Base-by-base conservation (phyloP, 176 grass and related monocot species). In the Eragrostis curvula region DNA sequence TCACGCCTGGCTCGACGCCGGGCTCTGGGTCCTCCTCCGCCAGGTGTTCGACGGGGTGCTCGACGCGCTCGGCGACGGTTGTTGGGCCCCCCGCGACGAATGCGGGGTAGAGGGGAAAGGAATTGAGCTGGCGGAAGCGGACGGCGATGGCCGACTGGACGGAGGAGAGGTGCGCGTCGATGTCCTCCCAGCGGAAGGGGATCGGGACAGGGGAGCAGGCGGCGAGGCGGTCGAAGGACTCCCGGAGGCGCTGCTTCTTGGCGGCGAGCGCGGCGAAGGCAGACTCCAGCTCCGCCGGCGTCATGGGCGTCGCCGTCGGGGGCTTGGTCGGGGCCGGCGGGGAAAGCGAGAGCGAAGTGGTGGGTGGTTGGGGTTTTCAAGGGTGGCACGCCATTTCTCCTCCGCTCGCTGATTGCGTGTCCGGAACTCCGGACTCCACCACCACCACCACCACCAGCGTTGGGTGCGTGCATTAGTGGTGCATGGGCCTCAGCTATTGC, bases 111-210 rank as follows among this genome's bases (percentile, higher is more conserved):
- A 2, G 23, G 23, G 74, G 23, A 23, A 18, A 7, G 28, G 64
- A 7, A 32, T 53, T 42, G 80, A 68, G 44, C 30, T 58, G 42
- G 53, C 42, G 18, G 81, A 85, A 78, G 40, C 57, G 66, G n/a
- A 8, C 28, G 55, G 62, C 18, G 23, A 60, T 4, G 57, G 57
- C 4, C 75, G 57, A 24, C 49, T 79, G 63, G 42, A 91, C 15
- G 83, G 89, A 50, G 24, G 85, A 88, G 73, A 88, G 41, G 82
- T 91, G 82, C 60, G 73, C 52, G 66, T 88, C 74, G 73, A 91
- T 43, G 82, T 91, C 86, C 46, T 85, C 80, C 90, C 86, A 91
- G 50, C 66, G 74, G 78, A 88, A 63, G 32, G 89, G 69, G 50
- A 84, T 43, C 21, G 82, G 84, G 25, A 85, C 30, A 12, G 73